These are phyloP conservation scores for Aspergillus caelatus DNA, from an alignment of 2,329 filamentous ascomycete species.

Conservation along the genomic window DNA sequence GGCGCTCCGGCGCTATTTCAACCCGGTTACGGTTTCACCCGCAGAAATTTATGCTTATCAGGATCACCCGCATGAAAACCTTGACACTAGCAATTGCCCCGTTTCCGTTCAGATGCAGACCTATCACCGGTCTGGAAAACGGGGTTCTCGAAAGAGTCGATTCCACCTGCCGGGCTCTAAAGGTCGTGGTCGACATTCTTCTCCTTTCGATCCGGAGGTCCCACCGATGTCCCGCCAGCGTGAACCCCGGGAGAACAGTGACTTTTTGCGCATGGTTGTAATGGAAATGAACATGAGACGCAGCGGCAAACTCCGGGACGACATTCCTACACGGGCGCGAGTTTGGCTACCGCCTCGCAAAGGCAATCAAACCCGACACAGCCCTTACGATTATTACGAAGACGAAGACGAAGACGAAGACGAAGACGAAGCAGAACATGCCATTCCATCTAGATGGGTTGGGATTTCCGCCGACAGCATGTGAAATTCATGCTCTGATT, in stretches of 20 bases:
- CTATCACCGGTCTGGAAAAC: constrained; percentile 49
- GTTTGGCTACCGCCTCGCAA: constrained; percentile 64
- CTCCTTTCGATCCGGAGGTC: constrained; percentile 35
- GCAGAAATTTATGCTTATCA: constrained; percentile 50
- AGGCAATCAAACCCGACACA: constrained; percentile 20
- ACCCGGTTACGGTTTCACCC: constrained; percentile 55
- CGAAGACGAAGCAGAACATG: constrained; percentile 20
- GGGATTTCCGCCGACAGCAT: constrained; percentile 27
- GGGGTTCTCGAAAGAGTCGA: constrained; percentile 30
- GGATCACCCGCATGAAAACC: constrained; percentile 40
- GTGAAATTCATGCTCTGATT: not conserved
- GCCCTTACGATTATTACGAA: constrained; percentile 16
- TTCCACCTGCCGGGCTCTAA: constrained; percentile 47
- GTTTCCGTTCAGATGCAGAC: constrained; percentile 67
- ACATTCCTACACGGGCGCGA: constrained; percentile 56
- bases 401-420: constrained; percentile 17
- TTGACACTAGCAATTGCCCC: constrained; percentile 40
- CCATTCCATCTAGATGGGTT: constrained; percentile 33
- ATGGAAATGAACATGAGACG: constrained; percentile 71
- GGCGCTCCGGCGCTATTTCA: constrained; percentile 63
- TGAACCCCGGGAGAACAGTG: constrained; percentile 65
- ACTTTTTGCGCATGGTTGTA: constrained; percentile 66
- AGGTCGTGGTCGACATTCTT: constrained; percentile 44
- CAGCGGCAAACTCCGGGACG: constrained; percentile 62
- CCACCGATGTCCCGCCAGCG: constrained; percentile 56